Percentiles rank a stretch among this genome's conserved stretches.
Evolutionary conservation across 2,329 filamentous ascomycete genomes (phyloP).

Genomic region (Bipolaris oryzae): DNA sequence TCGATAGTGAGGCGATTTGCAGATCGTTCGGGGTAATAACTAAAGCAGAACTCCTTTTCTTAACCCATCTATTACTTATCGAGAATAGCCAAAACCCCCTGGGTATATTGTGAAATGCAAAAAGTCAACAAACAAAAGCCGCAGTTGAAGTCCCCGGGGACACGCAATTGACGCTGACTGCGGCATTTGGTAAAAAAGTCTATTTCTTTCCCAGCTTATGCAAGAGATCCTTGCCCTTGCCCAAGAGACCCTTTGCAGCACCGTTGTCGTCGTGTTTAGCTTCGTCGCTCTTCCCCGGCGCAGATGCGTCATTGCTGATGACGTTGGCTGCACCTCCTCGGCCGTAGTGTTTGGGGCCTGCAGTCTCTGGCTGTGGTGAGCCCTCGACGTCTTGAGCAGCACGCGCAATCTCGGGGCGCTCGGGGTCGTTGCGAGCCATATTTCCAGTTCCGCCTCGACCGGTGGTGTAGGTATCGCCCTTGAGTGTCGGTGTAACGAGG

Average conservation of each 20-base stretch:
- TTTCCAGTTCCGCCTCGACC: constrained; percentile 88
- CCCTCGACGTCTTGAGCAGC: constrained; percentile 81
- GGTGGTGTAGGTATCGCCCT: constrained; percentile 83
- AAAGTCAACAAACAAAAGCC: constrained; percentile 9
- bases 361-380: constrained; percentile 55
- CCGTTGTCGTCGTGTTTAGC: constrained; percentile 19
- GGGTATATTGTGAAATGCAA: constrained; percentile 25
- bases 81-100: constrained; percentile 8
- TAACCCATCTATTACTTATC: not conserved
- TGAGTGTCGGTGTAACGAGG: constrained; percentile 82
- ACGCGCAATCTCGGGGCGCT: constrained; percentile 70
- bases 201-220: constrained; percentile 52
- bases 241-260: constrained; percentile 50
- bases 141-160: not conserved
- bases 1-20: not conserved
- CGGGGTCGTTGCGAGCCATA: constrained; percentile 78
- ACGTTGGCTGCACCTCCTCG: constrained; percentile 77
- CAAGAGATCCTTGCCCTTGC: constrained; percentile 61
- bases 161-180: not conserved
- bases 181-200: not conserved
- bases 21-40: constrained; percentile 3
- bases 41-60: constrained; percentile 12
- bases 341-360: constrained; percentile 69
- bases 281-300: constrained; percentile 35
- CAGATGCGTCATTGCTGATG: constrained; percentile 46